Base-by-base conservation (phyloP, 2,329 filamentous ascomycete genomes). In the Neofusicoccum parvum region DNA sequence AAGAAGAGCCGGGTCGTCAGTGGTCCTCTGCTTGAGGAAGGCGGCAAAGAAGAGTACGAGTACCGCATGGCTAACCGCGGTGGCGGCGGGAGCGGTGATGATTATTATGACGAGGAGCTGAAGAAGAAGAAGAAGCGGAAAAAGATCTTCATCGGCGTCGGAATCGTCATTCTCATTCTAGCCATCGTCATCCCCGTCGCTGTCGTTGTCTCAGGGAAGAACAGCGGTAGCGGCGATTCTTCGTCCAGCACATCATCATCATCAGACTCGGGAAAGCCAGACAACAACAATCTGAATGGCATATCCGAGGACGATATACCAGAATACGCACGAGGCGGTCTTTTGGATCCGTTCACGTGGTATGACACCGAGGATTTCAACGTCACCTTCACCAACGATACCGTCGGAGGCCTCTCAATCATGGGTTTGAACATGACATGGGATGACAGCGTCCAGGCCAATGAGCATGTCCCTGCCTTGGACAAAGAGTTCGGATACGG, bases 291-390 rank as follows among this genome's bases (percentile, higher is more conserved):
- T 58, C 74, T 84, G 3, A 71, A 80, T 11, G 78, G 77, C 54
- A 75, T 83, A 15, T 79, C 79, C 12, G 72, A 80, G 23, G 72
- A 76, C 67, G 77, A 75, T 65, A 81, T 84, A 41, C 82, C 82
- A 0, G 79, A 81, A 65, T 83, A 83, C 67, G 93, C 87, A 72
- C 88, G 87, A 76, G 92, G 88, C 14, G 92, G 90, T 2, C 89
- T 91, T 68, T 83, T 97, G 20, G 94, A 99, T 73, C 95, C 95
- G 0, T 96, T 92, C 76, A 88, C 90, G 1, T 99, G 95, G 95
- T 90, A 91, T 70, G 90, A 96, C 71, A 97, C 94, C 0, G 86
- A 84, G 0, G 92, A 94, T 72, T 97, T 98, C 82, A 99, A 99
- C 75, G 86, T 94, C 67, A 98, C 95, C 0, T 99, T 96, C 75